Evolutionary conservation across 208 protist genomes (phyloP), one percentile per base, ranked within the genome.

Genomic region (Strigomonas culicis): DNA sequence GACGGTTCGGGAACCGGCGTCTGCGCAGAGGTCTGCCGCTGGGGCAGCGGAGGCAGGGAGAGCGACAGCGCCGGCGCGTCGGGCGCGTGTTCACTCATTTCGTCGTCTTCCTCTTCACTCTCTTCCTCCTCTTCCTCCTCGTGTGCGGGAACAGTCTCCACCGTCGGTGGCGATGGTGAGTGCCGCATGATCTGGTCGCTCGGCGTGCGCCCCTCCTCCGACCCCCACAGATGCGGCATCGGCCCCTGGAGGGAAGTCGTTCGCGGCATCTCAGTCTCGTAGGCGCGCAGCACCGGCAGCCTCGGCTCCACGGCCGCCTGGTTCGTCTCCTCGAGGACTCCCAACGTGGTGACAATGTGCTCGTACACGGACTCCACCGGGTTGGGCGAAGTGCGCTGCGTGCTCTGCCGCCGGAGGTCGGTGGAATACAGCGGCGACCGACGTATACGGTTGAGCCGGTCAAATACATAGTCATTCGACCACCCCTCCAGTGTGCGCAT

Each of bases 271-370:
- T 31, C 6, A 7, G 49, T 21, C 21, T 53, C 27, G 49, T 17
- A 31, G 49, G 49, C 7, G 60, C 64, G 74, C 51, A 31, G 60
- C 66, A 70, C 51, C 51, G 63, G 80, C 32, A 61, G 59, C 25
- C 60, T 22, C 1, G 75, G 73, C 4, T 70, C 51, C 59, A 80
- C 59, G 19, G 72, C 49, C 21, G 27, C 49, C 7, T 31, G 21
- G 49, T 53, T 53, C 21, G 24, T 21, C 10, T 53, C 49, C 10
- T 8, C 21, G 28, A 44, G 8, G 39, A 44, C 13, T 4, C 39
- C 39, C 39, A 44, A 15, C 8, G 39, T 44, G 8, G 39, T 44
- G 39, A 44, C 19, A 19, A 44, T 44, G 39, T 44, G 8, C 39
- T 44, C 39, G 39, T 44, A 44, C 3, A 44, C 13, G 39, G 8